These are phyloP conservation scores for Aspergillus hiratsukae DNA, from an alignment of 2,329 filamentous ascomycete species.

Conservation along the genomic window DNA sequence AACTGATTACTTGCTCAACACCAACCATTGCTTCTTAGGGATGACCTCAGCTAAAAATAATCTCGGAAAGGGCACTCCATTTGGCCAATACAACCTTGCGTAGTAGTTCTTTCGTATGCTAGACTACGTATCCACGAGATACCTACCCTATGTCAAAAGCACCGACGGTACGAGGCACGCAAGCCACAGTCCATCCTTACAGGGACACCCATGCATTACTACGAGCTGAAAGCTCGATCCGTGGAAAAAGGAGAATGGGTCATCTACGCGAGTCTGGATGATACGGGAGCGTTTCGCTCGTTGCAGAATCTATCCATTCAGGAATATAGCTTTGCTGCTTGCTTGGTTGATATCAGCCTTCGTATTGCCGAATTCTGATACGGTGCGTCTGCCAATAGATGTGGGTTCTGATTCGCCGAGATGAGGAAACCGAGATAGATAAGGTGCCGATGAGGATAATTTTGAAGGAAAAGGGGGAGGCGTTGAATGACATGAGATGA, in stretches of 20 bases:
- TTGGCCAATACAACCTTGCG: not conserved
- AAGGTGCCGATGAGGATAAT: not conserved
- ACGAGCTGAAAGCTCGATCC: not conserved
- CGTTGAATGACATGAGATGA: not conserved
- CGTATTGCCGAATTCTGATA: not conserved
- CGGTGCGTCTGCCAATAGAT: not conserved
- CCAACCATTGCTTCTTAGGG: too few species aligned
- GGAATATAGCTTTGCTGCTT: not conserved
- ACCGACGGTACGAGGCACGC: not conserved
- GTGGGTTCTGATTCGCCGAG: not conserved
- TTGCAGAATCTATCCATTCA: not conserved
- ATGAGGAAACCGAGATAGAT: not conserved
- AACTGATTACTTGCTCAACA: too few species aligned
- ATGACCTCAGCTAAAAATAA: not conserved
- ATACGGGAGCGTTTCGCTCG: not conserved
- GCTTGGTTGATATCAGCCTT: not conserved
- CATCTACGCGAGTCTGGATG: not conserved
- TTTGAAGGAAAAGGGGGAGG: not conserved
- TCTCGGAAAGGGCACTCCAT: not conserved
- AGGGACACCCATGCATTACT: not conserved
- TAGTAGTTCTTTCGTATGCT: not conserved
- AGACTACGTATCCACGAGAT: not conserved
- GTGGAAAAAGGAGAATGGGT: not conserved
- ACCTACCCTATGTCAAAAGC: not conserved
- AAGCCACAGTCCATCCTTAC: not conserved